Evolutionary conservation across 495 filamentous ascomycete genomes (phyloP), one percentile per base, ranked within the genome.

Genomic region (Podospora pseudocomata): DNA sequence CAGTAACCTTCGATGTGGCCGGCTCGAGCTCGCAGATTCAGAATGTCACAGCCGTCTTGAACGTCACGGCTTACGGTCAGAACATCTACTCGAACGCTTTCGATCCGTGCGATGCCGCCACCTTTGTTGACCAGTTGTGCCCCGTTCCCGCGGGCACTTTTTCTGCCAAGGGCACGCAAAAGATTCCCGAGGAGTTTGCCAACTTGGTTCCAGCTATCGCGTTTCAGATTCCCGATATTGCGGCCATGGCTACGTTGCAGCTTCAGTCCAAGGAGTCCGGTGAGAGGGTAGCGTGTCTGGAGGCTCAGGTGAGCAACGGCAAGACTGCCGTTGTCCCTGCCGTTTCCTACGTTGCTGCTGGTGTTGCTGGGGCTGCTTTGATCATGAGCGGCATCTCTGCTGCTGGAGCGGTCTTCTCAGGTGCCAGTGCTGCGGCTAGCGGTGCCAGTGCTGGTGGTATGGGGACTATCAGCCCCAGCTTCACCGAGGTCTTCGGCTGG

Each of bases 181-280:
- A 74, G 13, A 91, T 99, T 28, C 92, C 95, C 4, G 70, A 83
- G 0, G 72, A 86, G 55, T 93, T 88, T 75, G 89, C 90, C 19
- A 85, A 81, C 66, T 77, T 91, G 76, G 94, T 99, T 65, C 95
- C 95, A 9, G 84, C 88, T 0, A 96, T 99, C 70, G 95, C 95
- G 4, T 99, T 98, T 79, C 86, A 86, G 65, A 83, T 99, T 49
- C 95, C 95, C 27, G 92, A 99, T 80, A 87, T 99, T 65, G 92
- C 94, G 59, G 94, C 94, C 44, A 81, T 91, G 78, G 95, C 92
- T 49, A 94, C 89, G 55, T 77, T 99, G 67, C 80, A 92, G 70
- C 83, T 99, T 4, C 88, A 84, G 63, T 82, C 90, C 6, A 77
- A 86, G 19, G 85, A 88, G 11, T 83, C 80, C 18, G 84, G 82